Evolutionary conservation across 345 rosid species (phyloP).

Genomic region (Tarenaya hassleriana): DNA sequence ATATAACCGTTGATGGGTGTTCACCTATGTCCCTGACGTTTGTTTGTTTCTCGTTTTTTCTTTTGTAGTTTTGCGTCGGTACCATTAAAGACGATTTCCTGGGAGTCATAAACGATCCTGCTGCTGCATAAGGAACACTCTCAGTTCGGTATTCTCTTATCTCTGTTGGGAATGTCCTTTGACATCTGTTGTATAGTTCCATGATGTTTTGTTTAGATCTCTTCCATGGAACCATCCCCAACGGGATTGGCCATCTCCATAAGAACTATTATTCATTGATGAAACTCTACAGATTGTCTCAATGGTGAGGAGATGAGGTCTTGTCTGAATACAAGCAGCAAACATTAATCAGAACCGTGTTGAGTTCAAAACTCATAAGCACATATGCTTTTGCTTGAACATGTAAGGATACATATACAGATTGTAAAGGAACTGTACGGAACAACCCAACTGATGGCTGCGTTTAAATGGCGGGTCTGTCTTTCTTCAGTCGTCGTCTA

Average conservation of each 20-base stretch:
- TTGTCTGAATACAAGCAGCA: too few species aligned
- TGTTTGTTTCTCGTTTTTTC: too few species aligned
- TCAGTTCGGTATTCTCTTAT: slow-evolving; percentile 7
- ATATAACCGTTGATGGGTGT: not conserved
- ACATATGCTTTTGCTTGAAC: too few species aligned
- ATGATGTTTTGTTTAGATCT: slow-evolving; percentile 2
- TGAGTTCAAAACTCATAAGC: too few species aligned
- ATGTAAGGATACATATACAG: too few species aligned
- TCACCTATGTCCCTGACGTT: slow-evolving; percentile 1
- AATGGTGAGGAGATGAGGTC: too few species aligned
- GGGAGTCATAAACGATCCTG: slow-evolving; percentile 90
- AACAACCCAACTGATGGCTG: not conserved
- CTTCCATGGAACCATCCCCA: not conserved
- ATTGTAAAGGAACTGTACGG: slow-evolving; percentile 21
- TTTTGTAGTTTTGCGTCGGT: slow-evolving; percentile 84
- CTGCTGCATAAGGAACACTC: slow-evolving; percentile 37
- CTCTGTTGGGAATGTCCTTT: slow-evolving; percentile 7
- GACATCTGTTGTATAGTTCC: slow-evolving; percentile 15
- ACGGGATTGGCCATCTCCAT: not conserved
- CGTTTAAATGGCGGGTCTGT: not conserved
- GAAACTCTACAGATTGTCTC: too few species aligned
- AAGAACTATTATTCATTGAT: slow-evolving; percentile 1
- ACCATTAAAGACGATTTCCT: slow-evolving; percentile 90
- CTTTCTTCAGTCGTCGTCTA: slow-evolving; percentile 71
- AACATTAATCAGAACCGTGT: too few species aligned